Conservation (phyloP, 305 asterid genomes). For the Fraxinus velutina region DNA sequence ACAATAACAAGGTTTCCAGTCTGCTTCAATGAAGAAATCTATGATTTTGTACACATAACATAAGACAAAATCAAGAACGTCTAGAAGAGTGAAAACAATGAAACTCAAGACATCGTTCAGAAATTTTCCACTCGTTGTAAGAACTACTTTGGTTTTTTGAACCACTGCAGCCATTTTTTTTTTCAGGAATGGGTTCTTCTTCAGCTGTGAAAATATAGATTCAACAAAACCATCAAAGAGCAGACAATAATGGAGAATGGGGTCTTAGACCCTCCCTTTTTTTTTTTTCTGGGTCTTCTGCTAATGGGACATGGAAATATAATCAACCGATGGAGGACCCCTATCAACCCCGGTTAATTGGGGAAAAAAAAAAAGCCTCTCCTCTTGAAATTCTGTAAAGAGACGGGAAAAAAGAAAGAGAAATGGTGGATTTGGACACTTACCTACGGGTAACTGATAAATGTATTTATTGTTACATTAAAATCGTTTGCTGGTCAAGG, state of each 20-base stretch:
- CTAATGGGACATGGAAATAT: background rate
- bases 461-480: conserved; percentile 46
- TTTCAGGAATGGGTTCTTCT: conserved; percentile 1
- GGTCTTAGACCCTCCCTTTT: background rate
- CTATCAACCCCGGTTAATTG: background rate
- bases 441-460: conserved; percentile 40
- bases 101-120: conserved; percentile 59
- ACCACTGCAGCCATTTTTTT: background rate
- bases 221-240: background rate
- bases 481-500: conserved; percentile 46
- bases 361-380: background rate
- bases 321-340: conserved; percentile 10
- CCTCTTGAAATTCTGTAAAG: background rate
- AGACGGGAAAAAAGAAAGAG: background rate
- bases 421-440: conserved; percentile 39
- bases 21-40: conserved; percentile 66
- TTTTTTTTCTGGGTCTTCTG: background rate
- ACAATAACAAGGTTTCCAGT: conserved; percentile 81
- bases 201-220: background rate
- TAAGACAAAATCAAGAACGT: conserved; percentile 51
- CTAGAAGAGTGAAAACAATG: conserved; percentile 49
- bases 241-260: background rate
- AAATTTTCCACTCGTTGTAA: conserved; percentile 37
- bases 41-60: conserved; percentile 56
- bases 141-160: conserved; percentile 17